Evolutionary conservation across 169 alveolate genomes (phyloP).

Genomic region (Theileria parva): DNA sequence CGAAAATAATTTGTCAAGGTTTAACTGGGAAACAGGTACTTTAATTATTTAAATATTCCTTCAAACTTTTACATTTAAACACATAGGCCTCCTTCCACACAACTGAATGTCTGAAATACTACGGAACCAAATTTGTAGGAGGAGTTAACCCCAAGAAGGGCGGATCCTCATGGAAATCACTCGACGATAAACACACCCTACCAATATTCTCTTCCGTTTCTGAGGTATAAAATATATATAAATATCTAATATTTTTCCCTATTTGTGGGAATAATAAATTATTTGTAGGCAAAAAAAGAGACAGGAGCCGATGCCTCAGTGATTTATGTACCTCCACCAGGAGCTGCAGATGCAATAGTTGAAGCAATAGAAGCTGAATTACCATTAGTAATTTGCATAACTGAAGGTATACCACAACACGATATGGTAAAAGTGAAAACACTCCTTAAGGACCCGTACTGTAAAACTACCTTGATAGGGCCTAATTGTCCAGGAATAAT

Average conservation of each 20-base stretch:
- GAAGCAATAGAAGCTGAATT: constrained; percentile 95
- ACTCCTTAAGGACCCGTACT: constrained; percentile 75
- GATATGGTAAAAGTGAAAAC: constrained; percentile 95
- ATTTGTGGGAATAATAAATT: background rate
- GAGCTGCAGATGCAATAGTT: constrained; percentile 92
- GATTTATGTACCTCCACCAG: constrained; percentile 94
- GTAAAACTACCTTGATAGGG: constrained; percentile 90
- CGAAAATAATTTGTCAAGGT: constrained; percentile 90
- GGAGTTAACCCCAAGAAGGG: constrained; percentile 90
- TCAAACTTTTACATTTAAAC: constrained; percentile 19
- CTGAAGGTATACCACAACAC: constrained; percentile 97
- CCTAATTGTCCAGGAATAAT: constrained; percentile 99
- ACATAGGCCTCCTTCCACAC: constrained; percentile 90
- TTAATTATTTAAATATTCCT: constrained; percentile 22
- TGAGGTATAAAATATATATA: constrained; percentile 36
- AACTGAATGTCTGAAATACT: constrained; percentile 84
- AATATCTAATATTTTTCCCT: constrained; percentile 40
- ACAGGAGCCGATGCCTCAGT: constrained; percentile 94
- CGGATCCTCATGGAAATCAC: constrained; percentile 81
- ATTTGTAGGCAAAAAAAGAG: constrained; percentile 68
- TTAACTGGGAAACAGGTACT: constrained; percentile 91
- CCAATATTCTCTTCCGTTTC: constrained; percentile 77
- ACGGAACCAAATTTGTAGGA: constrained; percentile 90
- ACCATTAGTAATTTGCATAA: constrained; percentile 92
- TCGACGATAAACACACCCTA: constrained; percentile 69